A percentile compares a stretch with the other conserved stretches of the same genome.
Evolutionary conservation across 805 yeast species (phyloP).

Genomic region (Lipomyces japonicus): DNA sequence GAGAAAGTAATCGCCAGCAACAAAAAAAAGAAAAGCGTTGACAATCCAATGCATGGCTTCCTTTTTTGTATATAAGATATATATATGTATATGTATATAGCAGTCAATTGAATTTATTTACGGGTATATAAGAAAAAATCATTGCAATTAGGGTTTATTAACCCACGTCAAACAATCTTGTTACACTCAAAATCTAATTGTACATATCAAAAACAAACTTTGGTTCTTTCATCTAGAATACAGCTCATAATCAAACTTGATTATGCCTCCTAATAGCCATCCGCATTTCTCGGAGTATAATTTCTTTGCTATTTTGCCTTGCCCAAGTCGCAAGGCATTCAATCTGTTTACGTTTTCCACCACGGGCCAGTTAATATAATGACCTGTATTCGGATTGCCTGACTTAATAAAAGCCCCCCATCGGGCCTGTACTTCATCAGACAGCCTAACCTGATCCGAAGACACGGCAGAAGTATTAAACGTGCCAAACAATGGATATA

Average conservation of each 20-base stretch:
- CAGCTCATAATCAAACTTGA: slow-evolving; percentile 22
- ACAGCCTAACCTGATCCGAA: slow-evolving; percentile 24
- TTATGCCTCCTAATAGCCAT: slow-evolving; percentile 8
- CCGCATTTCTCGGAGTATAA: slow-evolving; percentile 7
- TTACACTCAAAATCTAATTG: too few relatives aligned
- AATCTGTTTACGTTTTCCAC: slow-evolving; percentile 4
- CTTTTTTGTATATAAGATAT: background rate
- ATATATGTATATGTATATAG: background rate
- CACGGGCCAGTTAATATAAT: slow-evolving; percentile 24
- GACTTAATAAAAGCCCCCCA: slow-evolving; percentile 32
- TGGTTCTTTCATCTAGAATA: slow-evolving; percentile 5
- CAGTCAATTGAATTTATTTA: background rate
- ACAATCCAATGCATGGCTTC: background rate
- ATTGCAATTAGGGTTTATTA: too few relatives aligned
- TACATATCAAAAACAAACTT: background rate
- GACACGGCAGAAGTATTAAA: slow-evolving; percentile 20
- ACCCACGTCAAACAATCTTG: too few relatives aligned
- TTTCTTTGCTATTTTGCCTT: background rate
- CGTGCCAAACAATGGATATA: slow-evolving; percentile 34
- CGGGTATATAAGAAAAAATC: too few relatives aligned
- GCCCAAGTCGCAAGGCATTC: slow-evolving; percentile 13
- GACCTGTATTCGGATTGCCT: slow-evolving; percentile 30
- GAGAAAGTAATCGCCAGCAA: background rate
- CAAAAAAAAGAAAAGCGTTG: background rate
- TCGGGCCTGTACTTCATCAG: slow-evolving; percentile 31